Conservation (phyloP, 306 rosid species). For the Cicer cuneatum region DNA sequence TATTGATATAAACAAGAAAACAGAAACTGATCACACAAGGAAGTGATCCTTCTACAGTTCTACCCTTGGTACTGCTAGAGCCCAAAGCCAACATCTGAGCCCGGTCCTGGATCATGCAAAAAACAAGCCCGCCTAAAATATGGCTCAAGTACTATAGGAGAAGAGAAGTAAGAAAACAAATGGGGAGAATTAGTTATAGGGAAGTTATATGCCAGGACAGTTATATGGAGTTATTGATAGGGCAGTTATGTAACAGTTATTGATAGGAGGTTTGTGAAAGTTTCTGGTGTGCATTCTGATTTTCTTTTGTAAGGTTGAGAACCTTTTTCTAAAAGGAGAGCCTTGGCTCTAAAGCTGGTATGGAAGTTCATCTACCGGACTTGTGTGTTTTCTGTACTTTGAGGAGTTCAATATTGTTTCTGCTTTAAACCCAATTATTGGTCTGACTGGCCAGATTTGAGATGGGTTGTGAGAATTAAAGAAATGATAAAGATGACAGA, state of each 20-base stretch:
- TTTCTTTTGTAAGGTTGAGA: neutral
- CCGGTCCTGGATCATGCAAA: neutral
- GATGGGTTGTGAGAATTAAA: too few species aligned
- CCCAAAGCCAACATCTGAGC: slow-evolving; percentile 6
- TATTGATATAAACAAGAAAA: neutral
- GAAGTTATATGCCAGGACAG: neutral
- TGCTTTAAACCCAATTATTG: neutral
- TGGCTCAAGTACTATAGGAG: neutral
- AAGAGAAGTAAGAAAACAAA: neutral
- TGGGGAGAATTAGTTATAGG: neutral
- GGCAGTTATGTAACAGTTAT: neutral
- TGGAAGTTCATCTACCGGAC: neutral
- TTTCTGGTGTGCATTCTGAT: neutral
- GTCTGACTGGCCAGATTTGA: neutral
- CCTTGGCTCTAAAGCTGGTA: neutral
- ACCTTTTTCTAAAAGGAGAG: neutral
- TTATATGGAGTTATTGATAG: neutral
- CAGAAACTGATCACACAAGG: neutral
- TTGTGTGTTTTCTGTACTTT: neutral
- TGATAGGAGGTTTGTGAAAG: neutral
- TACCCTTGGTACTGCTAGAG: neutral
- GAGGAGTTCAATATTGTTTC: neutral
- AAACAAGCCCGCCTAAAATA: neutral
- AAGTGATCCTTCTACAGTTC: slow-evolving; percentile 12
- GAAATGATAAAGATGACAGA: neutral